Base-by-base conservation (phyloP, 1,284 basidiomycete species). In the Cryptococcus deneoformans region DNA sequence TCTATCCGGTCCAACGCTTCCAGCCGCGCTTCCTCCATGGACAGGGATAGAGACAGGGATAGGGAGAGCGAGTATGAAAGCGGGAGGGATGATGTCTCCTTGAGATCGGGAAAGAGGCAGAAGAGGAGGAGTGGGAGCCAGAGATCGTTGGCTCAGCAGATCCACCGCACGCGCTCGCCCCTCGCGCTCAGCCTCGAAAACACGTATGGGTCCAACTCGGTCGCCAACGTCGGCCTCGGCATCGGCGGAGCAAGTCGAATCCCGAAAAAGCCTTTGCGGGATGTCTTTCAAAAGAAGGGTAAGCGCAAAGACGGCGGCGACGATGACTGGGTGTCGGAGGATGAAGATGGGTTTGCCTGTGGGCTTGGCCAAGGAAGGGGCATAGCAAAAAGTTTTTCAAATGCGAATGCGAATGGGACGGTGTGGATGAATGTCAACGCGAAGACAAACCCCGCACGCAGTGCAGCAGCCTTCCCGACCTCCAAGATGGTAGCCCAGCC, bases 281-380 rank as follows among this genome's bases (percentile, higher is more conserved):
- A 81, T 61, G 79, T 80, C 0, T 80, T 80, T 62, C 74, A 78
- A 35, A 65, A 64, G 14, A 73, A 75, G 49, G 47, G 54, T 44
- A 61, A 56, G 48, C 42, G 48, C 44, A 55, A 58, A 48, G 54
- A 47, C 12, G 39, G 29, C 36, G 52, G 52, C 10, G 66, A 75
- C 35, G 73, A 75, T 9, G 77, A 78, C n/a, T 79, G 79, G 79
- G 68, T 76, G 29, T 77, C 77, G 52, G 79, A 80, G 36, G 77
- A 78, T 24, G 77, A 78, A 12, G 73, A 75, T 9, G 54, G 52
- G 16, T 79, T 68, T 56, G 73, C 70, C 9, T 75, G 78, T 16
- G 79, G 79, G 0, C 66, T 79, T 6, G 79, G 79, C 5, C 79
- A 80, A 56, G 44, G 40, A 5, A 53, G 6, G 29, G 29, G 29